A percentile compares a stretch with the other conserved stretches of the same genome.
phyloP scores from a whole-genome alignment of 140 eudicot species.

The Bidens hawaiensis region DNA sequence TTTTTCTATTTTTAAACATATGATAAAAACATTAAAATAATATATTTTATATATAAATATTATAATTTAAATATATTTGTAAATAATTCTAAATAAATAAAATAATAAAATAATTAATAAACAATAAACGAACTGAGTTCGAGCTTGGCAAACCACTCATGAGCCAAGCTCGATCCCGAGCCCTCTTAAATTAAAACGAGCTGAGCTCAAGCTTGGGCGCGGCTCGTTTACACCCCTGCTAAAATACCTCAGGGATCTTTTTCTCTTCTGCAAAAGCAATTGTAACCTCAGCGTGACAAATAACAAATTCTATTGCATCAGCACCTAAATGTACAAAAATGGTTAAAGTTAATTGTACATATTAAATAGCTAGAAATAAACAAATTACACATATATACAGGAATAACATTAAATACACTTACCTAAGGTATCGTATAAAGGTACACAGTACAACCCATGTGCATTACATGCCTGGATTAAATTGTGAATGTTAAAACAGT shows the following conservation, averaged over 20 bases:
- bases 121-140: no score
- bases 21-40: no score
- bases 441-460: conserved; percentile 86
- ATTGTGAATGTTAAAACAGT: conserved; percentile 19
- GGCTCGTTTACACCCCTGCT: no score
- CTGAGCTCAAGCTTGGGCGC: no score
- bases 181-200: no score
- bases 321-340: conserved; percentile 50
- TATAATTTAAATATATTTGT: no score
- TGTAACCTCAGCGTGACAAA: conserved; percentile 80
- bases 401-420: conserved; percentile 17
- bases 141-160: no score
- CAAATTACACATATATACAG: background rate
- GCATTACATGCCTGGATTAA: conserved; percentile 93
- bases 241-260: conserved; percentile 85
- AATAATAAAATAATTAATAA: no score
- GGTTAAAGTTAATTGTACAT: background rate
- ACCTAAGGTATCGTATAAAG: conserved; percentile 88
- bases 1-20: no score
- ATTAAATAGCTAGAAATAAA: background rate
- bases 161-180: no score
- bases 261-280: conserved; percentile 79
- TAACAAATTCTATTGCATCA: conserved; percentile 79
- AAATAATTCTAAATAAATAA: no score
- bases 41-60: no score